Evolutionary conservation across 2,329 filamentous ascomycete genomes (phyloP).

Genomic region (Cladosporium sp.): DNA sequence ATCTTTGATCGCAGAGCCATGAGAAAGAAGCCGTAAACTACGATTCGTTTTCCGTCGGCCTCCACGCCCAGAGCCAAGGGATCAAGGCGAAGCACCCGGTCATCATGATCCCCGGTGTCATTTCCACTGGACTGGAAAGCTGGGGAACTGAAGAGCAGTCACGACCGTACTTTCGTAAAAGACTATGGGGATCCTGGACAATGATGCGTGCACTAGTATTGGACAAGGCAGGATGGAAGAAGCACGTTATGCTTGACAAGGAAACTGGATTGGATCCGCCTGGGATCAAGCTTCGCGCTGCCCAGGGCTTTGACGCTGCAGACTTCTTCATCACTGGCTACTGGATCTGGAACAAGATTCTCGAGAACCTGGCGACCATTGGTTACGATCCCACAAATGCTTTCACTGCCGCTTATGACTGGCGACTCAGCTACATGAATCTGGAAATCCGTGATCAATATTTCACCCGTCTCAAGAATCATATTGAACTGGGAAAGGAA

Average conservation of each 20-base stretch:
- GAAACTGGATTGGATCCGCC: slow-evolving; percentile 86
- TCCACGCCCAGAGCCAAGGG: slow-evolving; percentile 77
- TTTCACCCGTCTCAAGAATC: slow-evolving; percentile 82
- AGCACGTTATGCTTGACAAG: slow-evolving; percentile 94
- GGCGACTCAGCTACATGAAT: slow-evolving; percentile 86
- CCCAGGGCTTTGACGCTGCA: slow-evolving; percentile 94
- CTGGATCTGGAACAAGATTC: slow-evolving; percentile 99
- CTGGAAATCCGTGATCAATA: slow-evolving; percentile 89
- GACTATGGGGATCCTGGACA: slow-evolving; percentile 95
- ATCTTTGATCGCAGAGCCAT: slow-evolving; percentile 56
- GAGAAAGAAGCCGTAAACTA: slow-evolving; percentile 86
- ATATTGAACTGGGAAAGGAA: slow-evolving; percentile 80
- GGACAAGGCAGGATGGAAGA: slow-evolving; percentile 93
- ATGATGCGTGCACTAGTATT: slow-evolving; percentile 96
- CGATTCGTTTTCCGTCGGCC: slow-evolving; percentile 87
- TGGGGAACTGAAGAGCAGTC: slow-evolving; percentile 89
- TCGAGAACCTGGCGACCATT: slow-evolving; percentile 92
- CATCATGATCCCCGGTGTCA: slow-evolving; percentile 96
- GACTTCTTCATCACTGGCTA: slow-evolving; percentile 90
- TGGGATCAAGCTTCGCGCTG: slow-evolving; percentile 81
- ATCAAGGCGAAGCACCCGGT: slow-evolving; percentile 79
- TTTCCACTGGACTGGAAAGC: slow-evolving; percentile 92
- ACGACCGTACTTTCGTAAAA: slow-evolving; percentile 85
- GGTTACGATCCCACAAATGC: slow-evolving; percentile 86
- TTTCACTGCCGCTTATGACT: slow-evolving; percentile 74